phyloP scores from a whole-genome alignment of 2,329 filamentous ascomycete species.

The Aspergillus sergii region DNA sequence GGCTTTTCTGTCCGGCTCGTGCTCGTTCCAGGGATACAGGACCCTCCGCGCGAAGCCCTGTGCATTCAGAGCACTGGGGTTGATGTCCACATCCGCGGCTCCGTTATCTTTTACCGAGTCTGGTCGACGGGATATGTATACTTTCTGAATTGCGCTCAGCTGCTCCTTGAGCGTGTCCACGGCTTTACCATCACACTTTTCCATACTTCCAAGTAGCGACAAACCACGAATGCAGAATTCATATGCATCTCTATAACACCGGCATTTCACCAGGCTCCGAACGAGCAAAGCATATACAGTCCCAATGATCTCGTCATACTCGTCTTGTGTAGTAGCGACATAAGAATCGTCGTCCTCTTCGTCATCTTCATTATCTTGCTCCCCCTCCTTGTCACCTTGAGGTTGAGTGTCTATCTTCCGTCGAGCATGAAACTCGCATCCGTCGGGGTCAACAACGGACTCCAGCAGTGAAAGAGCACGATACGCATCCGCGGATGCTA shows the following conservation, averaged over 20 bases:
- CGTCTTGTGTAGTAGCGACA: constrained; percentile 31
- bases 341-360: constrained; percentile 47
- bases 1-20: constrained; percentile 62
- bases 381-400: constrained; percentile 1
- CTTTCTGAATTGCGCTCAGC: constrained; percentile 30
- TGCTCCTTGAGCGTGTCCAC: constrained; percentile 27
- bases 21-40: constrained; percentile 64
- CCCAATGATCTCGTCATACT: constrained; percentile 40
- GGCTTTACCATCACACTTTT: constrained; percentile 10
- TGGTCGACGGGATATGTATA: constrained; percentile 23
- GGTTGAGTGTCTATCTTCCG: constrained; percentile 37
- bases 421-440: constrained; percentile 79
- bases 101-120: not conserved
- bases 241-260: constrained; percentile 45
- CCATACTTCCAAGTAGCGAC: constrained; percentile 21
- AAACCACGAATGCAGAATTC: constrained; percentile 41
- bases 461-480: constrained; percentile 85
- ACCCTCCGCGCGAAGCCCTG: constrained; percentile 53
- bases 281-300: constrained; percentile 42
- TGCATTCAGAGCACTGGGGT: constrained; percentile 34
- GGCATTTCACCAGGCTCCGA: constrained; percentile 37
- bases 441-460: constrained; percentile 70
- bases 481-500: constrained; percentile 88
- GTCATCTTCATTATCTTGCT: constrained; percentile 27
- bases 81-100: constrained; percentile 22